A percentile compares a stretch with the other conserved stretches of the same genome.
These are phyloP conservation scores for Medicago lupulina DNA, from an alignment of 306 rosid genomes.

Conservation along the genomic window DNA sequence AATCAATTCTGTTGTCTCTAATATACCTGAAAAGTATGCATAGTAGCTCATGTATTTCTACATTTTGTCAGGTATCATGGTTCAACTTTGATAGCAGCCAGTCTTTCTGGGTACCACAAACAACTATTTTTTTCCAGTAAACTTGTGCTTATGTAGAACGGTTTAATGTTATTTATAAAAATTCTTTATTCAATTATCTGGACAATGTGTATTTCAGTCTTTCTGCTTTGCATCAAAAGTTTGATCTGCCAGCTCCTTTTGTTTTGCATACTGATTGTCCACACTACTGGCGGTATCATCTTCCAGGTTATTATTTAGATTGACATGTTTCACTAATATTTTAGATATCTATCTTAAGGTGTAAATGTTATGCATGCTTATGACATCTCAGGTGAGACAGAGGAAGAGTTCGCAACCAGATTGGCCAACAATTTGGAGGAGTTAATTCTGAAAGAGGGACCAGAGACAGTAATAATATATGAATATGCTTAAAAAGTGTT, in stretches of 20 bases:
- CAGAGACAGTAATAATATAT: slow-evolving; percentile 77
- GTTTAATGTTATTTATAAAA: slow-evolving; percentile 17
- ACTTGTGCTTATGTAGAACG: slow-evolving; percentile 1
- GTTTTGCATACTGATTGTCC: slow-evolving; percentile 97
- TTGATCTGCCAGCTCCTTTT: slow-evolving; percentile 95
- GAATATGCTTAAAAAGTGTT: slow-evolving; percentile 29
- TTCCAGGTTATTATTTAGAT: slow-evolving; percentile 72
- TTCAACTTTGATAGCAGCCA: slow-evolving; percentile 86
- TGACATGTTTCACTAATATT: slow-evolving; percentile 23
- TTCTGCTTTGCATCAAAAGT: slow-evolving; percentile 87
- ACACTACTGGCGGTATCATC: slow-evolving; percentile 95
- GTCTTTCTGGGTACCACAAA: slow-evolving; percentile 87
- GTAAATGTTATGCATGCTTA: slow-evolving; percentile 35
- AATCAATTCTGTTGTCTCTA: slow-evolving; percentile 38
- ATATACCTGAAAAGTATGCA: slow-evolving; percentile 37
- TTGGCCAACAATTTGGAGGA: slow-evolving; percentile 84
- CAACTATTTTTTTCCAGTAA: slow-evolving; percentile 1
- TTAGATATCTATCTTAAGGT: slow-evolving; percentile 18
- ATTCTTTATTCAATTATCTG: slow-evolving; percentile 26
- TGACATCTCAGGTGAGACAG: slow-evolving; percentile 84
- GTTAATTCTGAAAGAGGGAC: slow-evolving; percentile 90
- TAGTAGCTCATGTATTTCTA: slow-evolving; percentile 34
- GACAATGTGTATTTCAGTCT: slow-evolving; percentile 60
- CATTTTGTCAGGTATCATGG: slow-evolving; percentile 84
- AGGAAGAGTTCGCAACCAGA: slow-evolving; percentile 91